phyloP scores from a whole-genome alignment of 1,139 yeast genomes.

The Taphrina confusa region DNA sequence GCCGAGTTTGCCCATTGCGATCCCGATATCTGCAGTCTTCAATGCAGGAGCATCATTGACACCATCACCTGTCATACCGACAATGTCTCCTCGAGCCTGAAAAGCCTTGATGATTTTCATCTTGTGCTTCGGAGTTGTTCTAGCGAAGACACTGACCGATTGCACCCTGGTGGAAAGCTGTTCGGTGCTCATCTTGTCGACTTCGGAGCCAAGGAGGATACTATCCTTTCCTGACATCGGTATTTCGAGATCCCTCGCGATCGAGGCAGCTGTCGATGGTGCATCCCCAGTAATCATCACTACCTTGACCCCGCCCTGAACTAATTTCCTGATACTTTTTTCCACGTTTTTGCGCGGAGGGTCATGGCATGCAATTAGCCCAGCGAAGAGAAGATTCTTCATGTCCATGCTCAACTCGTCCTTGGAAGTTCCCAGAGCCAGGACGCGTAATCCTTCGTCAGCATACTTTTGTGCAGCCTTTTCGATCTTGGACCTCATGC shows the following conservation, averaged over 20 bases:
- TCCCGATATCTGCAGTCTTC: slow-evolving; percentile 94
- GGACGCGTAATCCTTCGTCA: slow-evolving; percentile 78
- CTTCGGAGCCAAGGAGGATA: slow-evolving; percentile 78
- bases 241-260: slow-evolving; percentile 90
- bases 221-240: slow-evolving; percentile 65
- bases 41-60: slow-evolving; percentile 99
- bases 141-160: slow-evolving; percentile 86
- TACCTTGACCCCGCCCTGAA: slow-evolving; percentile 91
- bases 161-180: slow-evolving; percentile 72
- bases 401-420: slow-evolving; percentile 45
- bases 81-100: slow-evolving; percentile 90
- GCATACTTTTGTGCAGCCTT: slow-evolving; percentile 68
- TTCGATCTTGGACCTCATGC: slow-evolving; percentile 52
- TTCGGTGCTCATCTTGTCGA: slow-evolving; percentile 69
- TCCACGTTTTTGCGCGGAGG: slow-evolving; percentile 90
- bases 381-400: slow-evolving; percentile 68
- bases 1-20: slow-evolving; percentile 94
- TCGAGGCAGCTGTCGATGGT: slow-evolving; percentile 85
- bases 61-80: slow-evolving; percentile 99
- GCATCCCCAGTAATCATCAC: slow-evolving; percentile 98
- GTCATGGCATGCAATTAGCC: slow-evolving; percentile 90
- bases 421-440: slow-evolving; percentile 59
- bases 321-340: slow-evolving; percentile 66
- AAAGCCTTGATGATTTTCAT: slow-evolving; percentile 87
- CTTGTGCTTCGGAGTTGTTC: slow-evolving; percentile 96